Conservation (phyloP, 2,329 filamentous ascomycete genomes). For the Exophiala aquamarina region DNA sequence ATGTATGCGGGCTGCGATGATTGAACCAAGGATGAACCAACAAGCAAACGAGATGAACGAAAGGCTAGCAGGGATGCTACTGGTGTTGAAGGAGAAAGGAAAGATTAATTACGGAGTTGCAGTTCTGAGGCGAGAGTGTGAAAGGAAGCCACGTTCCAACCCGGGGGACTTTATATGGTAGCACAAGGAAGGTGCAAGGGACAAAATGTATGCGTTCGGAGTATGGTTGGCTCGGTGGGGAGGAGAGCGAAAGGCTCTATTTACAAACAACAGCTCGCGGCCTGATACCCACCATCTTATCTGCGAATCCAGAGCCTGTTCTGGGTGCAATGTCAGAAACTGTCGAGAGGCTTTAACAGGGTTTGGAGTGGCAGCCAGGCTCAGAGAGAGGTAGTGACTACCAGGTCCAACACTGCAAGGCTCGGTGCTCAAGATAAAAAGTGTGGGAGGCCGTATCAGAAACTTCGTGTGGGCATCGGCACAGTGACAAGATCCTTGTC, state of each 20-base stretch:
- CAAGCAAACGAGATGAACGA: not conserved
- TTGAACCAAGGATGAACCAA: not conserved
- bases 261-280: not conserved
- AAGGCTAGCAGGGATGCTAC: not conserved
- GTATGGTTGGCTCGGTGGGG: not conserved
- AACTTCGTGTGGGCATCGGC: no score
- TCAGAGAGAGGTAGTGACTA: no score
- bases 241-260: not conserved
- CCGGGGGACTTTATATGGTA: not conserved
- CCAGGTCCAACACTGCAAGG: no score
- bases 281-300: no score
- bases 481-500: not conserved
- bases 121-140: not conserved
- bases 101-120: not conserved
- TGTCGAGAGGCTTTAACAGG: no score
- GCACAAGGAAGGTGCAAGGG: not conserved
- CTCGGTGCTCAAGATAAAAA: no score
- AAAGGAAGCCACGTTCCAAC: no score
- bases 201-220: not conserved
- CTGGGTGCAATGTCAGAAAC: no score
- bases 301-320: no score
- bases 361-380: no score
- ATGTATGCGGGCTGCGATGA: not conserved
- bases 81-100: not conserved
- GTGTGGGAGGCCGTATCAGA: no score